These are phyloP conservation scores for Xylaria polymorpha DNA, from an alignment of 2,329 filamentous ascomycete genomes.

Conservation along the genomic window DNA sequence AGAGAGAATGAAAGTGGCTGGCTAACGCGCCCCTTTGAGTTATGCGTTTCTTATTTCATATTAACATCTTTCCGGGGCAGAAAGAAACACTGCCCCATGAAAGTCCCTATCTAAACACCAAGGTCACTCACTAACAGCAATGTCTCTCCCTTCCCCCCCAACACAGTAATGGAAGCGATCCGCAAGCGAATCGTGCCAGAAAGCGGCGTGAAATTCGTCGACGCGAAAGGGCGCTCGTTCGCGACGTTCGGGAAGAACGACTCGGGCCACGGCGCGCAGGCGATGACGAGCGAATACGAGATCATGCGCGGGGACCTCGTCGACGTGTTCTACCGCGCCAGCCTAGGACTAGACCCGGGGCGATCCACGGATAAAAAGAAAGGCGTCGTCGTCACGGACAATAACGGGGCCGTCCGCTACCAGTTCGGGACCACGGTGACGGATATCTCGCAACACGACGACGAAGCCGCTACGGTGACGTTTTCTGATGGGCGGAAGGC, in stretches of 20 bases:
- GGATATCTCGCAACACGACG: slow-evolving; percentile 46
- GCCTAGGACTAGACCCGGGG: slow-evolving; percentile 9
- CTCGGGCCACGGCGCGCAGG: slow-evolving; percentile 56
- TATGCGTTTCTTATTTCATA: too few species aligned
- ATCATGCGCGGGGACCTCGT: slow-evolving; percentile 69
- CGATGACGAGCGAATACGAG: slow-evolving; percentile 67
- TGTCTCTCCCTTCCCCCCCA: too few species aligned
- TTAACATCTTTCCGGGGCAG: too few species aligned
- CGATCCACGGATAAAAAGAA: neutral
- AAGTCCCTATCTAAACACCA: too few species aligned
- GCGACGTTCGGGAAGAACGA: slow-evolving; percentile 57
- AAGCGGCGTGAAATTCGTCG: slow-evolving; percentile 60
- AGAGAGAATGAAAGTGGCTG: too few species aligned
- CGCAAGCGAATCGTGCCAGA: slow-evolving; percentile 57
- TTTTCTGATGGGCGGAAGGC: slow-evolving; percentile 59
- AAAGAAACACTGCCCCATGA: too few species aligned
- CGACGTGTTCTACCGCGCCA: slow-evolving; percentile 59
- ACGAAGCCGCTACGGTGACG: slow-evolving; percentile 48
- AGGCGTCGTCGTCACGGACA: neutral
- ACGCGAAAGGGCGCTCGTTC: slow-evolving; percentile 52
- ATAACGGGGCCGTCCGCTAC: slow-evolving; percentile 48
- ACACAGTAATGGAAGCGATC: slow-evolving; percentile 51
- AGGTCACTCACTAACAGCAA: too few species aligned
- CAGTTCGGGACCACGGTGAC: slow-evolving; percentile 50
- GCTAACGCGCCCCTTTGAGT: too few species aligned